Evolutionary conservation across 2,329 filamentous ascomycete species (phyloP).

Genomic region (Epicoccum nigrum): DNA sequence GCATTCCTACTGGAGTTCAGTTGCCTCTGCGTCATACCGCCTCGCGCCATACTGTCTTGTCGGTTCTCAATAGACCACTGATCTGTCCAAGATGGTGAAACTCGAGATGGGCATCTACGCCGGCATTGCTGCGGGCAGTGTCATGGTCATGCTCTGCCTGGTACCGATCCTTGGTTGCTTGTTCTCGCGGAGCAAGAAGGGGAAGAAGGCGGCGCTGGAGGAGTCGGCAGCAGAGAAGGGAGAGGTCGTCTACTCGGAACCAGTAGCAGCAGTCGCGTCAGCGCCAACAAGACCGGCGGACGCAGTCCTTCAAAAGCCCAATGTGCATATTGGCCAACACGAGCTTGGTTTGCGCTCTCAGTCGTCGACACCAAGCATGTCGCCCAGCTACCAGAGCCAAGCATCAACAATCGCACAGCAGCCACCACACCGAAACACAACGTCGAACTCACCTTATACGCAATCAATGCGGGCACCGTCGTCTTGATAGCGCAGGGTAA

Average conservation of each 20-base stretch:
- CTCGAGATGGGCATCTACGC: conserved; percentile 14
- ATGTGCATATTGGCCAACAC: background rate
- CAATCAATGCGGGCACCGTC: conserved; percentile 8
- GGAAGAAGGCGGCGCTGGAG: background rate
- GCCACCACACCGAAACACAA: conserved; percentile 5
- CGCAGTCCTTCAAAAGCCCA: conserved; percentile 8
- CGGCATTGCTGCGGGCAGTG: conserved; percentile 12
- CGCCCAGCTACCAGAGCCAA: conserved; percentile 12
- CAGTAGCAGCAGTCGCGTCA: conserved; percentile 2
- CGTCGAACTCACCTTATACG: conserved; percentile 2
- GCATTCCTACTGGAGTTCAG: background rate
- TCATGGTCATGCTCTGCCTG: conserved; percentile 10
- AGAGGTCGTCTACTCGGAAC: background rate
- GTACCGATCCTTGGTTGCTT: conserved; percentile 14
- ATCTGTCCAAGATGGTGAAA: conserved; percentile 2
- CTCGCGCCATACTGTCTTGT: background rate
- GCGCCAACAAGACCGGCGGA: conserved; percentile 10
- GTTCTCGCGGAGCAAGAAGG: conserved; percentile 11
- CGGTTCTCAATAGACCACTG: background rate
- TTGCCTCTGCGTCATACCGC: background rate
- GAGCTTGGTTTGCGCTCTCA: conserved; percentile 2
- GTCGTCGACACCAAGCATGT: conserved; percentile 8
- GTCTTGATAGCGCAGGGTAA: background rate
- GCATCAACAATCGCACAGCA: conserved; percentile 3
- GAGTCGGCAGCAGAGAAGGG: conserved; percentile 15